Evolutionary conservation across 2,329 filamentous ascomycete species (phyloP).

Genomic region (Allantophomopsis cytisporea): DNA sequence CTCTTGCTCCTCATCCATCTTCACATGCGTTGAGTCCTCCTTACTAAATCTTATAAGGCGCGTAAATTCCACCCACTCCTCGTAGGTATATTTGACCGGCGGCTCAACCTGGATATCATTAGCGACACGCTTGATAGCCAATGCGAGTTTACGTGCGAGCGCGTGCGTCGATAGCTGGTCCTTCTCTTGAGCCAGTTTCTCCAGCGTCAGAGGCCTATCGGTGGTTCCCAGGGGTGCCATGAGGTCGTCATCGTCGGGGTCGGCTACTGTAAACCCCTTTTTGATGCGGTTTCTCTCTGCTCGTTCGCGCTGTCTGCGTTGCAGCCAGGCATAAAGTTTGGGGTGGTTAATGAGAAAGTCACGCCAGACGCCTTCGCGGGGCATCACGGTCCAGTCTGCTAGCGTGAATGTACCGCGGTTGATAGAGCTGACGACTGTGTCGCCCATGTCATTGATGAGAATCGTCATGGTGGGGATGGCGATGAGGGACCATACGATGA

Average conservation of each 20-base stretch:
- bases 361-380: slow-evolving; percentile 41
- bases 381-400: slow-evolving; percentile 53
- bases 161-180: slow-evolving; percentile 26
- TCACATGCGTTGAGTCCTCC: slow-evolving; percentile 16
- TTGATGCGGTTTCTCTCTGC: slow-evolving; percentile 27
- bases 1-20: slow-evolving; percentile 36
- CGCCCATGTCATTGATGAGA: slow-evolving; percentile 47
- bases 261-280: slow-evolving; percentile 15
- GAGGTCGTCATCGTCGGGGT: slow-evolving; percentile 12
- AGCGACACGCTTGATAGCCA: slow-evolving; percentile 39
- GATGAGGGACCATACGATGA: slow-evolving; percentile 56
- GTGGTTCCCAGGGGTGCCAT: not conserved
- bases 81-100: slow-evolving; percentile 44
- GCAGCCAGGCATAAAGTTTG: slow-evolving; percentile 23
- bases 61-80: slow-evolving; percentile 57
- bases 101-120: slow-evolving; percentile 32
- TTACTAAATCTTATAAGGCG: slow-evolving; percentile 43
- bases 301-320: slow-evolving; percentile 21
- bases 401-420: slow-evolving; percentile 45
- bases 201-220: slow-evolving; percentile 16
- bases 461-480: slow-evolving; percentile 61
- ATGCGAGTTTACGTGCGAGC: slow-evolving; percentile 39
- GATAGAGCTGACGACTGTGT: slow-evolving; percentile 49
- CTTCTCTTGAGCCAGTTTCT: slow-evolving; percentile 27
- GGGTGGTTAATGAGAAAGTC: slow-evolving; percentile 33